phyloP scores from a whole-genome alignment of 495 filamentous ascomycete species.

The Aspergillus cavernicola region DNA sequence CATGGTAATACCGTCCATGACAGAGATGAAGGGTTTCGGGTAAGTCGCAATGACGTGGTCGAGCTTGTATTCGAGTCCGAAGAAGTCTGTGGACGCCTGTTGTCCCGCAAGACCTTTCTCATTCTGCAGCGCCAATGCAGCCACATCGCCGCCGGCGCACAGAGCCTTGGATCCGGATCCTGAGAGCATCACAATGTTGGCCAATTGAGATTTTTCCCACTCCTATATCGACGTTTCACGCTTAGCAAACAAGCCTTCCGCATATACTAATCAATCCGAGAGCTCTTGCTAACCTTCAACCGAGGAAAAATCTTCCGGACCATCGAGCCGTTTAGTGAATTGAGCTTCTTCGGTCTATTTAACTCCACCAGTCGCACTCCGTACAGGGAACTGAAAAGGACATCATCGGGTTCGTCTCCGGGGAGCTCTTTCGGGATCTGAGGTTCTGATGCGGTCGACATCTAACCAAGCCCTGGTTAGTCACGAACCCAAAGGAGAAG shows the following conservation, averaged over 20 bases:
- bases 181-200: conserved; percentile 89
- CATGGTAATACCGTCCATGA: conserved; percentile 99
- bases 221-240: conserved; percentile 46
- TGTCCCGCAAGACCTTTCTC: conserved; percentile 61
- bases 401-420: conserved; percentile 81
- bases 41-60: conserved; percentile 96
- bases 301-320: conserved; percentile 84
- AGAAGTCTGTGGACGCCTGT: conserved; percentile 72
- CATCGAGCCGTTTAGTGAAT: conserved; percentile 92
- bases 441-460: conserved; percentile 46
- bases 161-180: conserved; percentile 80
- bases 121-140: conserved; percentile 69
- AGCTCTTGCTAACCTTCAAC: conserved; percentile 50
- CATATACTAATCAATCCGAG: neutral
- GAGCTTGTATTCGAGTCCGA: conserved; percentile 86
- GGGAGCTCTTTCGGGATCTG: conserved; percentile 49
- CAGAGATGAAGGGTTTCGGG: conserved; percentile 85
- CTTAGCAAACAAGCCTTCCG: conserved; percentile 15
- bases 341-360: conserved; percentile 86
- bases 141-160: conserved; percentile 91
- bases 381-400: conserved; percentile 82
- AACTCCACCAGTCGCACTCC: conserved; percentile 90
- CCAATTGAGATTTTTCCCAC: conserved; percentile 90
- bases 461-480: conserved; percentile 38
- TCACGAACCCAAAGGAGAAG: neutral